phyloP scores from a whole-genome alignment of 176 grass and related monocot genomes.

The Raddia guianensis region DNA sequence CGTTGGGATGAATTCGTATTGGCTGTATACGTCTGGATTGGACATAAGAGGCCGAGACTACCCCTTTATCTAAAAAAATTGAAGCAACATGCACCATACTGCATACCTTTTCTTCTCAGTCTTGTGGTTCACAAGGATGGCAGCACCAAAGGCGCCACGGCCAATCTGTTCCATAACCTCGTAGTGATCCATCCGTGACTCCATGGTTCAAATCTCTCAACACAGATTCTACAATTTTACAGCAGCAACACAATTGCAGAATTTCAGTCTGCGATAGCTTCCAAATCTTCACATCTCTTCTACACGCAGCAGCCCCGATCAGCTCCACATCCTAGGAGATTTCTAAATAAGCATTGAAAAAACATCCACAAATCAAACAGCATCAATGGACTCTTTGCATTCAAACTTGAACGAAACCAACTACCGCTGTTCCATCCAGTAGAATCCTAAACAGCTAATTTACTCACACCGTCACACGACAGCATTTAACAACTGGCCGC shows the following conservation, averaged over 20 bases:
- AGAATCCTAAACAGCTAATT: not conserved
- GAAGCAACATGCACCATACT: conserved; percentile 2
- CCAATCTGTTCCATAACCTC: conserved; percentile 99
- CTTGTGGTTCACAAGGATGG: conserved; percentile 99
- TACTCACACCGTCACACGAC: not conserved
- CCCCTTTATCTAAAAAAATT: not conserved
- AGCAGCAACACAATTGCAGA: conserved; percentile 21
- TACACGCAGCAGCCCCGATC: conserved; percentile 16
- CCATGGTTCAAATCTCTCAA: conserved; percentile 54
- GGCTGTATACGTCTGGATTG: too few species aligned
- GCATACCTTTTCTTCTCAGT: conserved; percentile 89
- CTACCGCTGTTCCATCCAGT: conserved; percentile 37
- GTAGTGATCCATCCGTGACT: conserved; percentile 96
- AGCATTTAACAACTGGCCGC: not conserved
- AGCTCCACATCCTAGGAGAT: conserved; percentile 4
- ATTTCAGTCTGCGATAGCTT: not conserved
- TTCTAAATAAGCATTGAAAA: conserved; percentile 24
- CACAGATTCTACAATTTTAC: not conserved
- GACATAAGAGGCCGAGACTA: too few species aligned
- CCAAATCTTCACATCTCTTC: conserved; percentile 3
- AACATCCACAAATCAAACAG: not conserved
- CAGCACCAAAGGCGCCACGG: conserved; percentile 92
- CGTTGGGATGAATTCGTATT: too few species aligned
- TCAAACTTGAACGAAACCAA: conserved; percentile 30
- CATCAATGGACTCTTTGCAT: not conserved